Conservation (phyloP, 768 basidiomycete species). For the Crassisporium funariophilum region DNA sequence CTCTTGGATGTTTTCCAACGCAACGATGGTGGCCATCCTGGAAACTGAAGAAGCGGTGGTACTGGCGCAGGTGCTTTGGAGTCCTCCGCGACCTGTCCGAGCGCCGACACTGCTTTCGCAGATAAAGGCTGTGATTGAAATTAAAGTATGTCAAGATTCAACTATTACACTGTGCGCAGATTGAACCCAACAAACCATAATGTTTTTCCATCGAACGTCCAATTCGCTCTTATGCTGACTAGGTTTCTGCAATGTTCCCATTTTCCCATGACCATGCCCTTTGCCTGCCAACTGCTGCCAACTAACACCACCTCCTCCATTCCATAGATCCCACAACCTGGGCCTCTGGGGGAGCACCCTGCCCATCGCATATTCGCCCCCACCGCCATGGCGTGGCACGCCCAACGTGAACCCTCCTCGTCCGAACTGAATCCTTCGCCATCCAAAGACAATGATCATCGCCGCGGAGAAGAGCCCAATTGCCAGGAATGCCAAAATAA, state of each 20-base stretch:
- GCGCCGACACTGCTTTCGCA: constrained; percentile 14
- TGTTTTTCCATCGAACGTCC: constrained; percentile 37
- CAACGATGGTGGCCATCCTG: not conserved
- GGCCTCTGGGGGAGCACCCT: constrained; percentile 35
- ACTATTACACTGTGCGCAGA: not conserved
- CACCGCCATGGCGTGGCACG: not conserved
- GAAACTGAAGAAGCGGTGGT: too few species aligned
- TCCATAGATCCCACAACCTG: constrained; percentile 47
- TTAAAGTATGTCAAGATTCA: not conserved
- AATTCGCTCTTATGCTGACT: too few species aligned
- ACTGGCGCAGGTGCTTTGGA: too few species aligned
- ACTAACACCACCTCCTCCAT: constrained; percentile 11
- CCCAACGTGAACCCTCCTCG: constrained; percentile 10
- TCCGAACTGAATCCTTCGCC: constrained; percentile 37
- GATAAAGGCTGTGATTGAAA: constrained; percentile 20
- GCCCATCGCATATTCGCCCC: not conserved
- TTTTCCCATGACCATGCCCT: too few species aligned
- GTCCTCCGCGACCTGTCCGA: too few species aligned
- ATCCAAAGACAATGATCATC: constrained; percentile 51
- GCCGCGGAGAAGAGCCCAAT: constrained; percentile 54
- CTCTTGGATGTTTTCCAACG: constrained; percentile 5
- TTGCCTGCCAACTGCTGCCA: constrained; percentile 12
- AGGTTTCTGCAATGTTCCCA: too few species aligned
- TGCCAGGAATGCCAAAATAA: constrained; percentile 63
- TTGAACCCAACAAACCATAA: constrained; percentile 39